Percentiles rank a stretch among this genome's conserved stretches.
Conservation (phyloP, 306 rosid species). For the Vicia sativa region DNA sequence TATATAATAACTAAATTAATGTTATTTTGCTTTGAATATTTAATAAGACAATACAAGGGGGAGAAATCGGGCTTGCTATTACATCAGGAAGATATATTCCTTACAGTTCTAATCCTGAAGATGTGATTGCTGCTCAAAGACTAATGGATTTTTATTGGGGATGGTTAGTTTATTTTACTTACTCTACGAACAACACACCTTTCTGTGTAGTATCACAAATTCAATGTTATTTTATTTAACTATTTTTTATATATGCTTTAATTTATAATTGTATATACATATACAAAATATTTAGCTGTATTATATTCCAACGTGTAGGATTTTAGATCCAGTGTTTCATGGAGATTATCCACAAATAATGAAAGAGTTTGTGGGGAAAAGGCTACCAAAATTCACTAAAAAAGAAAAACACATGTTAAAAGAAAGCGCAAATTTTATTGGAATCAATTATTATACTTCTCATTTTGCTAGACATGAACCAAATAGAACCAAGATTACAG, state of each 20-base stretch:
- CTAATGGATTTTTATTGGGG: neutral
- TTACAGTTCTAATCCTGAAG: neutral
- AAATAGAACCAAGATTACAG: neutral
- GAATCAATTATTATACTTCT: constrained; percentile 47
- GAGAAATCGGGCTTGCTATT: neutral
- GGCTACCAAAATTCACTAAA: constrained; percentile 41
- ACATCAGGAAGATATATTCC: neutral
- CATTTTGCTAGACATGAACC: constrained; percentile 30
- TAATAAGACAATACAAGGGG: neutral
- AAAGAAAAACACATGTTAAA: constrained; percentile 23
- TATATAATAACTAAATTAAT: no score
- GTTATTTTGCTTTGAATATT: no score
- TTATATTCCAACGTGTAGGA: constrained; percentile 34
- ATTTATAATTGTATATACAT: neutral
- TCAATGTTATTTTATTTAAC: neutral
- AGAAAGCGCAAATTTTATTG: constrained; percentile 43
- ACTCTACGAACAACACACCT: no score
- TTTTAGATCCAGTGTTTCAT: constrained; percentile 35
- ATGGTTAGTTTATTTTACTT: no score
- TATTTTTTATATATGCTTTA: no score
- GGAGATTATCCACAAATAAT: constrained; percentile 44
- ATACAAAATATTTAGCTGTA: no score
- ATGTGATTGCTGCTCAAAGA: neutral
- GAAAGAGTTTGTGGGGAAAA: constrained; percentile 37
- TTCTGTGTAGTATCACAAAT: neutral